Base-by-base conservation (phyloP, 2,329 filamentous ascomycete genomes). In the Aureobasidium sp. region DNA sequence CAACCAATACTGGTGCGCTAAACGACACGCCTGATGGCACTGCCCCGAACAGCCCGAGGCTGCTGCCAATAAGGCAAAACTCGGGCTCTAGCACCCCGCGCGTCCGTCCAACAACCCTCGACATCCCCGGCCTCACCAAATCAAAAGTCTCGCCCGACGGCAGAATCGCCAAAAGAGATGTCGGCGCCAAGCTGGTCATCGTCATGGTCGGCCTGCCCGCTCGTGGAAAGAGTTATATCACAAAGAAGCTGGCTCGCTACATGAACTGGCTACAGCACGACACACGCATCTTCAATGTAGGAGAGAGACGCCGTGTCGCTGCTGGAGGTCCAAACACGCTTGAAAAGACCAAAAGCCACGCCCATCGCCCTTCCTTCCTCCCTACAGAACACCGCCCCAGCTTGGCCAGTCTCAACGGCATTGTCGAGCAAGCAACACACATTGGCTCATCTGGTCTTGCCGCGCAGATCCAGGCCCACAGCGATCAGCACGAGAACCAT, bases 141-240 rank as follows among this genome's bases (percentile, higher is more conserved):
- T 97, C 93, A 64, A 91, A 91, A 71, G 91, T 96, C 53, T 99
- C 94, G 1, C 94, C 94, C 9, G 94, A 99, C 75, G 94, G 94
- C 67, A 87, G 90, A 70, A 99, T 99, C 68, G 88, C 94, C 61
- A 87, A 93, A 72, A 84, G 93, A 71, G 94, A 99, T 82, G 89
- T 99, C 55, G 94, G 92, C 55, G 89, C 94, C 44, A 99, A 99
- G 80, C 81, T 99, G 65, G 91, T 97, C 72, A 96, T 99, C 70
- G 87, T 99, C 73, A 99, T 99, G 94, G 94, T 99, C 64, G 94
- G 94, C 66, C 79, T 99, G 69, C 94, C 94, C 2, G 94, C 94
- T 11, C 83, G 94, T 70, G 94, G 94, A 72, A 99, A 99, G 78
- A 97, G 92, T 61, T 99, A 99, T 77, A 96, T 99, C 70, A 97